Evolutionary conservation across 495 filamentous ascomycete species (phyloP), one percentile per base, ranked within the genome.

Genomic region (Aspergillus cavernicola): DNA sequence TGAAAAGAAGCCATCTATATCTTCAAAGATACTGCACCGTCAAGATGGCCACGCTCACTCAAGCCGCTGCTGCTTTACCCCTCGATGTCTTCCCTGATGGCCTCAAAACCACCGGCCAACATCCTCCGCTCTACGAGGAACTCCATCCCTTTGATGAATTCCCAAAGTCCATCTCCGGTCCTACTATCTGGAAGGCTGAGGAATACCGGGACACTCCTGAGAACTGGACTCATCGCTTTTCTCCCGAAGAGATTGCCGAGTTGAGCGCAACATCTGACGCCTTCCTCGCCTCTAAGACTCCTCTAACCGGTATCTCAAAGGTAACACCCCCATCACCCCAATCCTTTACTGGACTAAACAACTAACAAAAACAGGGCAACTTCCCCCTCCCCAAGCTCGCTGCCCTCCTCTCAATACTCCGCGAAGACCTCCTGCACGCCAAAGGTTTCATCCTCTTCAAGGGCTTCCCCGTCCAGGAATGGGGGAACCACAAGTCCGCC

Each of bases 371-470:
- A 10, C 41, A 72, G 69, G 41, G 15, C 16, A 74, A 73, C 57
- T 77, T 95, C 71, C 75, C 70, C 7, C 80, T 95, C 10, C 83
- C 87, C 4, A 79, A 68, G 9, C 78, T 95, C 16, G 66, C 73
- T 28, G 58, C 54, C 2, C 77, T 82, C 18, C 72, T 93, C 7
- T 62, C 58, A 5, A 67, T 61, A 6, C 74, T 92, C 29, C 81
- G 86, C 28, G 71, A 80, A 7, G 88, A 92, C 55, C 73, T 95
- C 3, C 65, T 95, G 37, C 81, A 93, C 69, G 90, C 88, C 51
- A 92, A 89, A 63, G 90, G 90, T 4, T 95, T 96, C 69, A 86
- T 89, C 56, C 75, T 95, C n/a, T 91, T 93, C 69, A 92, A 91
- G 68, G 83, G 85, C 24, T 81, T 95, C 56, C 90, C 90, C 6